Conservation (phyloP, 1,139 yeast genomes). For the Scheffersomyces parashehatae region DNA sequence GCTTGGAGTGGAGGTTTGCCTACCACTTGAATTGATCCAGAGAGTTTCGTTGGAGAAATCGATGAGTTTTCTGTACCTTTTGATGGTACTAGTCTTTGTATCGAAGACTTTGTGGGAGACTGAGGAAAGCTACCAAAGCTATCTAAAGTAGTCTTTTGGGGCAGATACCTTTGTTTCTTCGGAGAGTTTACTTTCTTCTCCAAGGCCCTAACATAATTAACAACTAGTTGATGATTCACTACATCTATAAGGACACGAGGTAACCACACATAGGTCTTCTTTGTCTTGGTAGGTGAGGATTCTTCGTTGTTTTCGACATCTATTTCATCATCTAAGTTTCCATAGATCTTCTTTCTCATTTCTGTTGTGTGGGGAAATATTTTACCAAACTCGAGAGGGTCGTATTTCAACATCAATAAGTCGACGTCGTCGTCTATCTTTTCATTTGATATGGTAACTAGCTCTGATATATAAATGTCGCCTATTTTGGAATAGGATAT, state of each 20-base stretch:
- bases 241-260: constrained; percentile 11
- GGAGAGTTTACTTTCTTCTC: constrained; percentile 5
- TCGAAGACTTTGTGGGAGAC: neutral
- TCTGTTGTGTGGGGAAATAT: constrained; percentile 5
- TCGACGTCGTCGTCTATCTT: constrained; percentile 10
- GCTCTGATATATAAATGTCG: neutral
- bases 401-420: constrained; percentile 13
- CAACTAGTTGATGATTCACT: constrained; percentile 9
- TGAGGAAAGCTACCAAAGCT: constrained; percentile 3
- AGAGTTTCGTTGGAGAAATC: too few species aligned
- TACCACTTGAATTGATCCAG: too few species aligned
- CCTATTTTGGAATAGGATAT: constrained; percentile 1
- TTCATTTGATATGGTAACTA: constrained; percentile 5
- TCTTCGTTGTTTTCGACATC: constrained; percentile 4
- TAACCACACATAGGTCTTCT: constrained; percentile 10
- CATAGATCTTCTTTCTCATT: constrained; percentile 1
- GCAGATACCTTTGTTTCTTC: constrained; percentile 4
- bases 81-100: too few species aligned
- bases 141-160: constrained; percentile 14
- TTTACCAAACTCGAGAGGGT: constrained; percentile 3
- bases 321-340: neutral
- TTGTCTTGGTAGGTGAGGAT: constrained; percentile 1
- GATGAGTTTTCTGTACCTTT: too few species aligned
- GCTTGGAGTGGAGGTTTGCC: too few species aligned
- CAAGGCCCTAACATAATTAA: constrained; percentile 5